Evolutionary conservation across 176 grass and related monocot genomes (phyloP).

Genomic region (Ensete glaucum): DNA sequence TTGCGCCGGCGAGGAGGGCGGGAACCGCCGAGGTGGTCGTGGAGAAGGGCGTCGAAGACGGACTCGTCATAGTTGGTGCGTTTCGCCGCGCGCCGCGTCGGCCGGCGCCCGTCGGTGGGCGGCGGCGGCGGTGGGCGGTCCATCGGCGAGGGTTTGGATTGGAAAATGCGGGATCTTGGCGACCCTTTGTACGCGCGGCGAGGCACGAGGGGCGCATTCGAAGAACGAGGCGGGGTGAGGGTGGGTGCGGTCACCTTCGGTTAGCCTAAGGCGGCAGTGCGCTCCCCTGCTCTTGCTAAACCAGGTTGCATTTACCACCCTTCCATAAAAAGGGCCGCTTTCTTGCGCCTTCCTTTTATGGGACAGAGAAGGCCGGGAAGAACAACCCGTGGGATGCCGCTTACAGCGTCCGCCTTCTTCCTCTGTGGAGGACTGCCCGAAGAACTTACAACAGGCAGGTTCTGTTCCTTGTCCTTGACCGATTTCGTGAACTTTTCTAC

Average conservation of each 20-base stretch:
- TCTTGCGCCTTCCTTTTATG: not conserved
- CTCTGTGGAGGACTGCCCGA: too few relatives aligned
- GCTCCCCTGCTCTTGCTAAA: too few relatives aligned
- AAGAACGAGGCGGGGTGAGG: not conserved
- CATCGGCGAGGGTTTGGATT: constrained; percentile 4
- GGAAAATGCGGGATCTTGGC: not conserved
- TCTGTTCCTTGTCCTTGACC: too few relatives aligned
- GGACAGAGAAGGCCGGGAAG: too few relatives aligned
- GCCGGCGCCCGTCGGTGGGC: constrained; percentile 1
- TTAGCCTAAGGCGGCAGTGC: not conserved
- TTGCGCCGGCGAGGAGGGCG: constrained; percentile 40
- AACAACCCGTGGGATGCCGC: too few relatives aligned
- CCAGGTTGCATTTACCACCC: not conserved
- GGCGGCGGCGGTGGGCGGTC: not conserved
- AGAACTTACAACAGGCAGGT: too few relatives aligned
- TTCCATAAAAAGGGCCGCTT: not conserved
- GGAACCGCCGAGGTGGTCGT: constrained; percentile 45
- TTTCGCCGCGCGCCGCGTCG: constrained; percentile 24
- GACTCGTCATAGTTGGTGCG: constrained; percentile 76
- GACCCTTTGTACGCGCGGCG: too few relatives aligned
- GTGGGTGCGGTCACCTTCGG: not conserved
- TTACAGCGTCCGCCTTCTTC: too few relatives aligned
- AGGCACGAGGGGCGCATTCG: not conserved
- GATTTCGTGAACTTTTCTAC: too few relatives aligned
- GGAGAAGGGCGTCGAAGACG: constrained; percentile 40